These are phyloP conservation scores for Sequoiadendron giganteum DNA, from an alignment of 75 land plant genomes.

Conservation along the genomic window DNA sequence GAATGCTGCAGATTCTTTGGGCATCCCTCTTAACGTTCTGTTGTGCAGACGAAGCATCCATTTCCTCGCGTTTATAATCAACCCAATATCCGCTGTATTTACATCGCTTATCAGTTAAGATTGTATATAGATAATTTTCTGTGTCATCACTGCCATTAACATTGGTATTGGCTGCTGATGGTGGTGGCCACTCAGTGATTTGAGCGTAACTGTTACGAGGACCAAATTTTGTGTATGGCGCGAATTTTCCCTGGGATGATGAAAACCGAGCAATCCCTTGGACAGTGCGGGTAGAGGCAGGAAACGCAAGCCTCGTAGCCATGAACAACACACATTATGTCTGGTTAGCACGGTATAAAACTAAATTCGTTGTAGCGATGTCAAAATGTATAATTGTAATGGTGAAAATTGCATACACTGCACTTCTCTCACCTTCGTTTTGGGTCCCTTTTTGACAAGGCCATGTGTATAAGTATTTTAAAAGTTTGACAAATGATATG, in stretches of 20 bases:
- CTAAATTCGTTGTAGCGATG: too few relatives aligned
- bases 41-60: neutral
- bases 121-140: neutral
- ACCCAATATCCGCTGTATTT: neutral
- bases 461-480: too few relatives aligned
- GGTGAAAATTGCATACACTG: too few relatives aligned
- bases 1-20: neutral
- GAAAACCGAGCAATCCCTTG: neutral
- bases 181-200: neutral
- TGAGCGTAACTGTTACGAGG: neutral
- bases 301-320: neutral
- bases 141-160: neutral
- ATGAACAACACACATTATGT: neutral
- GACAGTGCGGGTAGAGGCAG: neutral
- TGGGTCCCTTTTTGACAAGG: too few relatives aligned
- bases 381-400: too few relatives aligned
- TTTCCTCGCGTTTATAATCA: neutral
- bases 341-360: too few relatives aligned
- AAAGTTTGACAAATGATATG: too few relatives aligned
- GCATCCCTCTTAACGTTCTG: neutral
- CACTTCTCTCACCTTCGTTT: too few relatives aligned
- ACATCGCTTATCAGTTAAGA: neutral
- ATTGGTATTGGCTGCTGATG: too few relatives aligned
- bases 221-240: neutral
- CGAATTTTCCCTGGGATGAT: neutral